A percentile compares a stretch with the other conserved stretches of the same genome.
phyloP scores from a whole-genome alignment of 805 yeast species.

The Nematodospora valgi region DNA sequence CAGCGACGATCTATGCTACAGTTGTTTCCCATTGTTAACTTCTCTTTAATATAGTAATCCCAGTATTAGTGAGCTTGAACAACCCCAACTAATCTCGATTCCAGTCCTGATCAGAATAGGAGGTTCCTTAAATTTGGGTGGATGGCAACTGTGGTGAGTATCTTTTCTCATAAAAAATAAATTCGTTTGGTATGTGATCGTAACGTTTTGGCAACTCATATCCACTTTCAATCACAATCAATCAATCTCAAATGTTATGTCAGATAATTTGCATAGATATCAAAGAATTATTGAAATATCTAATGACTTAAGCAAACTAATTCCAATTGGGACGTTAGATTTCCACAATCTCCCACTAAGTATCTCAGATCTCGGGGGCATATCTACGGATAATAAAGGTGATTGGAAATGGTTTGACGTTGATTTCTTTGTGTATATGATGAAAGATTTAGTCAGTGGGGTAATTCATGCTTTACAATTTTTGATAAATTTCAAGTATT shows the following conservation, averaged over 20 bases:
- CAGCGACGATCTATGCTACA: too few relatives aligned
- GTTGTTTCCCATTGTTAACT: too few relatives aligned
- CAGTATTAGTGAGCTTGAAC: too few relatives aligned
- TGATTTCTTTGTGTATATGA: slow-evolving; percentile 25
- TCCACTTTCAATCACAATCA: too few relatives aligned
- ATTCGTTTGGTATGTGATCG: too few relatives aligned
- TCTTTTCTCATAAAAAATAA: too few relatives aligned
- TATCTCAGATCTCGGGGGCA: slow-evolving; percentile 30
- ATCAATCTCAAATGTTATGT: not conserved
- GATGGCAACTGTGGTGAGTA: too few relatives aligned
- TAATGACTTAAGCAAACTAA: slow-evolving; percentile 36
- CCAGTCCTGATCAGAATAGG: too few relatives aligned
- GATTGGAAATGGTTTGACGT: slow-evolving; percentile 60
- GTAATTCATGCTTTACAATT: slow-evolving; percentile 39
- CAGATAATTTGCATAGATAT: not conserved
- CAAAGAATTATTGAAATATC: slow-evolving; percentile 33
- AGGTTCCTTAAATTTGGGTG: too few relatives aligned
- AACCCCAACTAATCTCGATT: too few relatives aligned
- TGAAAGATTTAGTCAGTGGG: slow-evolving; percentile 13
- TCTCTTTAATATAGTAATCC: too few relatives aligned
- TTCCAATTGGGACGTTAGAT: slow-evolving; percentile 50
- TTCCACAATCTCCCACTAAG: slow-evolving; percentile 41
- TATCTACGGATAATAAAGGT: slow-evolving; percentile 20
- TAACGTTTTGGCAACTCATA: too few relatives aligned
- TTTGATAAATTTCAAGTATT: slow-evolving; percentile 37